Evolutionary conservation across 169 alveolate genomes (phyloP), one percentile per base, ranked within the genome.

Genomic region (Babesia caballi): DNA sequence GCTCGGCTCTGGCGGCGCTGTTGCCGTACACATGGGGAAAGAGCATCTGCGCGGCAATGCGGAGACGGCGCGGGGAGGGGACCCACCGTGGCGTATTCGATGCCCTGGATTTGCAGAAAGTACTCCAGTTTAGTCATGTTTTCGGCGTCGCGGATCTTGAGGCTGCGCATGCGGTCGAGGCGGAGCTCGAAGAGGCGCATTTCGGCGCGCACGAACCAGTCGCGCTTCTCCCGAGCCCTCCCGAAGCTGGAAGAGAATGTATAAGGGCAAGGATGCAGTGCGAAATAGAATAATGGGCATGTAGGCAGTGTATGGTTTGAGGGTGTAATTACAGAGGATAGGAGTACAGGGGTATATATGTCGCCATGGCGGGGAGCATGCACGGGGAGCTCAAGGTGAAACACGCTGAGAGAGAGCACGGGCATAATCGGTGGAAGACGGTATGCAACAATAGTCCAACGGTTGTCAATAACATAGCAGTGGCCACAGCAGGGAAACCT

Each of bases 171-270:
- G 36, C 78, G 66, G 65, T 88, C 90, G 44, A 91, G 84, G 28
- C 94, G 58, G 44, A 90, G 73, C 7, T 83, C 85, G 41, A 91
- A 80, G 51, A 91, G 73, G 47, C 88, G 82, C 56, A 76, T 73
- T 66, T 91, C 95, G 47, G 90, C 89, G 54, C 85, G 85, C 51
- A 91, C 51, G 56, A 91, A 85, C 95, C 95, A 91, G n/a, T 91
- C 94, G 60, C 86, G 88, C 76, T 85, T 91, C 40, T 90, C 94
- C 41, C 74, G 78, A 33, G 86, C 94, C 41, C 67, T 87, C 15
- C 87, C 78, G 82, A 90, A 91, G 27, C 85, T 72, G 74, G 3
- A 38, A 38, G 3, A 3, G n/a, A 5, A 11, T 38, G 44, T 11
- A 38, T n/a, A n/a, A n/a, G n/a, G n/a, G n/a, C n/a, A n/a, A n/a